A percentile compares a stretch with the other conserved stretches of the same genome.
Conservation (phyloP, 306 rosid species). For the Calophaca sinica region DNA sequence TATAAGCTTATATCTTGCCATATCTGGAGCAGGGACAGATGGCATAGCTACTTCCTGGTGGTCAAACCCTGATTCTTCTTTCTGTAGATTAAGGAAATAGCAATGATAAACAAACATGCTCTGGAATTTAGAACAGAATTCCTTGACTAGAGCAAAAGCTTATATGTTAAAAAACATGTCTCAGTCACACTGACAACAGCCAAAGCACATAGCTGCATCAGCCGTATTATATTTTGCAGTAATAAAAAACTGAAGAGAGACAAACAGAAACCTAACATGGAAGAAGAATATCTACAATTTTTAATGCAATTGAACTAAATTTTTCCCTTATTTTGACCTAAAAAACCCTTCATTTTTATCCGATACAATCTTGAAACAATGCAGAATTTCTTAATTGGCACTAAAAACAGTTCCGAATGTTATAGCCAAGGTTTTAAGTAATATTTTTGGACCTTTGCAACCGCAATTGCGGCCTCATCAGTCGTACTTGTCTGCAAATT, state of each 20-base stretch:
- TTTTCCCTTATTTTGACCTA: slow-evolving; percentile 8
- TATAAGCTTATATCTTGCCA: slow-evolving; percentile 55
- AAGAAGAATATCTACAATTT: slow-evolving; percentile 43
- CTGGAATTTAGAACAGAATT: slow-evolving; percentile 30
- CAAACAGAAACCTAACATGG: not conserved
- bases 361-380: not conserved
- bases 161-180: not conserved
- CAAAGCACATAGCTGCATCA: slow-evolving; percentile 24
- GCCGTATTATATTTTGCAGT: slow-evolving; percentile 4
- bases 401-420: slow-evolving; percentile 18
- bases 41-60: slow-evolving; percentile 81
- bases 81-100: slow-evolving; percentile 61
- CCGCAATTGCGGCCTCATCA: too few species aligned
- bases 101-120: slow-evolving; percentile 24
- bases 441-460: too few species aligned
- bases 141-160: slow-evolving; percentile 26
- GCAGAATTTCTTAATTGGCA: slow-evolving; percentile 19
- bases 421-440: too few species aligned
- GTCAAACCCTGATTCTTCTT: slow-evolving; percentile 73
- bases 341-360: not conserved
- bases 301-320: slow-evolving; percentile 37
- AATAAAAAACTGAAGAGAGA: not conserved
- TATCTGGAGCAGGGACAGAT: slow-evolving; percentile 75
- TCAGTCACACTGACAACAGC: slow-evolving; percentile 21
- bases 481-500: too few species aligned